Percentiles rank a stretch among this genome's conserved stretches.
These are phyloP conservation scores for Erythrobasidium hasegawianum DNA, from an alignment of 1,284 basidiomycete genomes.

Conservation along the genomic window DNA sequence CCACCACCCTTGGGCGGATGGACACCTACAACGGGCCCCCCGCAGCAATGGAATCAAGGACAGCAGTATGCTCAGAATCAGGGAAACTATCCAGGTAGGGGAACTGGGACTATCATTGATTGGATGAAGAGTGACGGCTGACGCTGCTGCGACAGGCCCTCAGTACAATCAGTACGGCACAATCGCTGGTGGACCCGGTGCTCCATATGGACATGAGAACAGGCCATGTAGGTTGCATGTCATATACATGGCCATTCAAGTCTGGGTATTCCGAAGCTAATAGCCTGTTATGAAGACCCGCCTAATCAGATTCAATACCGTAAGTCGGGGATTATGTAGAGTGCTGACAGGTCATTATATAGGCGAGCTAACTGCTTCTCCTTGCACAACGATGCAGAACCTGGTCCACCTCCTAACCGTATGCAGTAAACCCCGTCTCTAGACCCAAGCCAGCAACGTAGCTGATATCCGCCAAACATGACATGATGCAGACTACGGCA, in stretches of 20 bases:
- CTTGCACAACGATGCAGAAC: no score
- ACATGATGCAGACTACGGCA: slow-evolving; percentile 42
- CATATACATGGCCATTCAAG: no score
- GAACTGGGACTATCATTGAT: no score
- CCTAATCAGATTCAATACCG: slow-evolving; percentile 22
- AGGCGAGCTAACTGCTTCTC: no score
- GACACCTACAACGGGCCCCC: slow-evolving; percentile 1
- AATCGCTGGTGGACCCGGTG: slow-evolving; percentile 5
- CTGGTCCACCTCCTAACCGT: slow-evolving; percentile 16
- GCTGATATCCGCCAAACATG: no score
- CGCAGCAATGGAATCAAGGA: slow-evolving; percentile 10
- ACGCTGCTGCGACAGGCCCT: not conserved
- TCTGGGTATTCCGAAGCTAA: no score
- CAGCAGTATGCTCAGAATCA: slow-evolving; percentile 16
- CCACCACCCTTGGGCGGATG: not conserved
- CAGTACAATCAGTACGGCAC: slow-evolving; percentile 30
- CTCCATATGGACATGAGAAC: slow-evolving; percentile 21
- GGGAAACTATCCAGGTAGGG: slow-evolving; percentile 8
- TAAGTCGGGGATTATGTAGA: no score
- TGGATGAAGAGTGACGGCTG: no score
- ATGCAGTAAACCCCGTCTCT: no score
- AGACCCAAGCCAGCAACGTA: no score
- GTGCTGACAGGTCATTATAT: no score
- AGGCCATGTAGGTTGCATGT: slow-evolving; percentile 19
- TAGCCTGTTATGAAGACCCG: slow-evolving; percentile 23